Evolutionary conservation across 1,284 basidiomycete species (phyloP), one percentile per base, ranked within the genome.

Genomic region (Boletus smithii): DNA sequence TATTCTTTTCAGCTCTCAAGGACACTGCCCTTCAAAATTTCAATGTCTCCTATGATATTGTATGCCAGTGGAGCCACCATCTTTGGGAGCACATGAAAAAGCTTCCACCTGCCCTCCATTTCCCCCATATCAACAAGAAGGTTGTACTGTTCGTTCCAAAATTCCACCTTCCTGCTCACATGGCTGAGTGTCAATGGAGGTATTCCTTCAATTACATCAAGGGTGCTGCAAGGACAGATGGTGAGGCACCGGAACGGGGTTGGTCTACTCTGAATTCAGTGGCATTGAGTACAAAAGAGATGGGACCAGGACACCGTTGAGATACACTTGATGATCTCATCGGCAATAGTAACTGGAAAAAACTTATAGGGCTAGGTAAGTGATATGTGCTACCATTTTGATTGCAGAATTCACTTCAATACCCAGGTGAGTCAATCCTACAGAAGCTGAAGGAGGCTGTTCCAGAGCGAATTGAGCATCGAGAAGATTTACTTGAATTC

Each of bases 251-350:
- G 0, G 51, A 49, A 16, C 22, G 24, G 0, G 47, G 44, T 3
- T 54, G 53, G 45, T n/a, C 46, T 0, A 49, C 18, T 3, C 26
- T 54, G 0, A 54, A 54, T 22, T n/a, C 37, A 1, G 30, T 31
- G 1, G 47, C 50, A 20, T 49, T 50, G 0, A 54, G 50, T 22
- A 53, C 46, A 0, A 44, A 53, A 14, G 53, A 54, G 22, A 54
- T 54, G 53, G 53, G 53, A 0, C 53, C 53, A 2, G 34, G 53
- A 0, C 30, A 41, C 7, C 16, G 34, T 0, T 20, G 26, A 0
- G 53, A 54, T 23, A 49, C 36, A 2, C 13, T 53, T 0, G 45
- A 53, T 23, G 45, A 50, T 23, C n/a, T 42, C 3, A 33, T 53
- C 9, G 22, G 48, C 0, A 22, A 53, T 17, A 8, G 20, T 2